Base-by-base conservation (phyloP, 192 early-diverging fungal species). In the Coemansia brasiliensis region DNA sequence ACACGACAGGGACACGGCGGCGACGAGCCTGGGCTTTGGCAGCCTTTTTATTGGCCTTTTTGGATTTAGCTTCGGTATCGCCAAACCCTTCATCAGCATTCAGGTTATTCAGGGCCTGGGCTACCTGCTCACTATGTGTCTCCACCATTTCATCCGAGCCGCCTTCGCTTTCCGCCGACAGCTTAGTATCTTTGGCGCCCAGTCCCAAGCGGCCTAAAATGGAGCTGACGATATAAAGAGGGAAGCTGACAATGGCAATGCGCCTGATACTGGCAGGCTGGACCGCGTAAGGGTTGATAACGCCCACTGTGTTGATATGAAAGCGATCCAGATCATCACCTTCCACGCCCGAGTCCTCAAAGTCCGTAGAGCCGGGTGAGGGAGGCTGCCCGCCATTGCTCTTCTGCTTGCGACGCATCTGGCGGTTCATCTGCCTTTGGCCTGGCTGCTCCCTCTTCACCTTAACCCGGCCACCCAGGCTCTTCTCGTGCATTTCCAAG, bases 201-300 rank as follows among this genome's bases (percentile, higher is more conserved):
- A 67, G 40, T 9, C 58, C 62, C 5, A 65, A 58, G 8, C 58
- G 57, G 20, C 52, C 35, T 16, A 78, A 62, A 4, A 50, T 9
- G 27, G 29, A 11, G 29, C 6, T 65, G 18, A 41, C 59, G 11
- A 62, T 24, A 24, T 27, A 22, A 12, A 69, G 11, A 1, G 69
- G 71, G 35, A 80, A 51, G 20, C 61, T 39, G 18, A 63, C 71
- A 32, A 74, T 39, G 6, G 70, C 24, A n/a, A 80, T 51, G 20
- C 71, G 67, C 20, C 32, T 4, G 21, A 73, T 46, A 37, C 63
- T 67, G 10, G 77, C 59, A 5, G 77, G 77, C 38, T n/a, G 25
- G 8, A 80, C 77, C 4, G 63, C 17, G 11, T 74, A 80, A 11
- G 77, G 77, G 43, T 80, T 80, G 32, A 80, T 80, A 13, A 71